phyloP scores from a whole-genome alignment of 495 filamentous ascomycete genomes.

The Penicillium pancosmium region DNA sequence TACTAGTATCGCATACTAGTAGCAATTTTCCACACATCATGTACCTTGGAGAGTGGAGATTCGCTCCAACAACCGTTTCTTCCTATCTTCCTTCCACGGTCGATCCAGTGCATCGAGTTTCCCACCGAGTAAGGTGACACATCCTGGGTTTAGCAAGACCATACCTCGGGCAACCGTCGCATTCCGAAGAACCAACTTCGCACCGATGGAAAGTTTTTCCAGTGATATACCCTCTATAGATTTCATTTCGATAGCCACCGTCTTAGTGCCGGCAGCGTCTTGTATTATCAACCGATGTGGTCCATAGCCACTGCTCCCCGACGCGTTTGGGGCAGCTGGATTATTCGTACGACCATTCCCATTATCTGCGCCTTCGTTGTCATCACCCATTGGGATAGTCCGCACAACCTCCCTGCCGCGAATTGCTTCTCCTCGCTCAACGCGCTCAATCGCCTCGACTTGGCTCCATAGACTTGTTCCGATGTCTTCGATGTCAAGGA shows the following conservation, averaged over 20 bases:
- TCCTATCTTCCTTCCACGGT: conserved; percentile 72
- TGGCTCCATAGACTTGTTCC: conserved; percentile 77
- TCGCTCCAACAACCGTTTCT: conserved; percentile 65
- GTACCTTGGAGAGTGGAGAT: conserved; percentile 40
- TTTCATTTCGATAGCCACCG: conserved; percentile 75
- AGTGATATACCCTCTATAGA: conserved; percentile 65
- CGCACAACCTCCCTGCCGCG: conserved; percentile 83
- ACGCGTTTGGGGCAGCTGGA: conserved; percentile 16
- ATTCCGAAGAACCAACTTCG: conserved; percentile 74
- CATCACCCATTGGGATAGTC: conserved; percentile 57
- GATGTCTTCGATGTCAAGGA: conserved; percentile 83
- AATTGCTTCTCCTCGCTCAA: conserved; percentile 79
- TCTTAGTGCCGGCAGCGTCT: conserved; percentile 69
- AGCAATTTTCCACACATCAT: not conserved
- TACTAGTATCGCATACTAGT: too few relatives aligned
- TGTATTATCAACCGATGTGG: conserved; percentile 83
- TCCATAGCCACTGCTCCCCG: conserved; percentile 43
- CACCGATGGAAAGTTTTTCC: conserved; percentile 70
- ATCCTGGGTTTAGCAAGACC: conserved; percentile 69
- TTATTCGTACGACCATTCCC: conserved; percentile 16
- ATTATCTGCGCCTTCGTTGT: conserved; percentile 36
- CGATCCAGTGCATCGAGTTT: conserved; percentile 83
- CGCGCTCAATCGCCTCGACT: conserved; percentile 80
- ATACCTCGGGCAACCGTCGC: conserved; percentile 73
- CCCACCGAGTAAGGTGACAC: conserved; percentile 72